Conservation (phyloP, 495 filamentous ascomycete genomes). For the Parathielavia appendiculata region DNA sequence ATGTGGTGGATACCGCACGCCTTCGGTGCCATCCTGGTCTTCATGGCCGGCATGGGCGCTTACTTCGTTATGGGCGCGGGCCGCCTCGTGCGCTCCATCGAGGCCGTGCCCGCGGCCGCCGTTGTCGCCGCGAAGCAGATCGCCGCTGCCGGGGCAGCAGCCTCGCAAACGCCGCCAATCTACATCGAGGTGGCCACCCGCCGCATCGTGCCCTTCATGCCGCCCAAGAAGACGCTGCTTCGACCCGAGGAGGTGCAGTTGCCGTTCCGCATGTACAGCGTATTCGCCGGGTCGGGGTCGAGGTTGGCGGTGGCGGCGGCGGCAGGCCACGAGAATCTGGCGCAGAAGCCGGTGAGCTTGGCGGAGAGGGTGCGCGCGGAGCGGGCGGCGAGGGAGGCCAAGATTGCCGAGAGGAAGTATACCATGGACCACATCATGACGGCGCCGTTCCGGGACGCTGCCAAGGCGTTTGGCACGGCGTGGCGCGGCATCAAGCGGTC, state of each 20-base stretch:
- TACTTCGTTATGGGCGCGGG: conserved; percentile 42
- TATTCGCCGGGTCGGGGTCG: conserved; percentile 8
- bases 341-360: conserved; percentile 15
- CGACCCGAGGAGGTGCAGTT: conserved; percentile 36
- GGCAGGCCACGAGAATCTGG: neutral
- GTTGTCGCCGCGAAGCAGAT: neutral
- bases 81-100: conserved; percentile 40
- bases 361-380: conserved; percentile 24
- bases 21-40: conserved; percentile 40
- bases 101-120: conserved; percentile 25
- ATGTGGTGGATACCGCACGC: conserved; percentile 40
- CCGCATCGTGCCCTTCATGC: conserved; percentile 34
- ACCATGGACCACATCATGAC: conserved; percentile 46
- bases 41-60: conserved; percentile 44
- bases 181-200: conserved; percentile 36
- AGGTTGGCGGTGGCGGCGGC: too few species aligned
- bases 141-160: neutral
- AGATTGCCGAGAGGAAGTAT: conserved; percentile 37
- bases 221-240: conserved; percentile 30
- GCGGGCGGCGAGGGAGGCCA: conserved; percentile 27
- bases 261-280: conserved; percentile 34
- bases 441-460: conserved; percentile 44
- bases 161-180: conserved; percentile 18
- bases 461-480: conserved; percentile 25
- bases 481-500: conserved; percentile 36